Base-by-base conservation (phyloP, 2,329 filamentous ascomycete species). In the Pseudocercospora fijiensis region DNA sequence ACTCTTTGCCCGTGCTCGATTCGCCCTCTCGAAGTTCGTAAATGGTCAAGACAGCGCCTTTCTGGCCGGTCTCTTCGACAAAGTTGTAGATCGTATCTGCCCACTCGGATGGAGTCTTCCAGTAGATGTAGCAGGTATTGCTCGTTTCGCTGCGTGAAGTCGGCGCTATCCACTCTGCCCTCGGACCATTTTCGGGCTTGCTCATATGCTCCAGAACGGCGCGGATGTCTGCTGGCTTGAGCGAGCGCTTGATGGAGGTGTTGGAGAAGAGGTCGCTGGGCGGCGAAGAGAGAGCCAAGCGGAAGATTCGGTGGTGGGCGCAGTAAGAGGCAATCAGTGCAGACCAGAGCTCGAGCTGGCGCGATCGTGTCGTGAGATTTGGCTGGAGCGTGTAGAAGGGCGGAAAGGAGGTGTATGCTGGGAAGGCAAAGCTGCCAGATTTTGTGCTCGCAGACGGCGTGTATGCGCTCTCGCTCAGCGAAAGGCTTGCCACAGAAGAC, bases 1-100 rank as follows among this genome's bases (percentile, higher is more conserved):
- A 72, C 64, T 65, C 66, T 73, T 77, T 74, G 24, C 70, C 87
- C 63, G 82, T 78, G 1, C 90, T 92, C 28, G 84, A 89, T 73
- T 98, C 94, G n/a, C 94, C 91, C 77, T 97, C 88, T 1, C 87
- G 84, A 72, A 99, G 80, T 80, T 99, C 95, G 77, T 97, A 98
- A 24, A 99, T 82, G 62, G 95, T 99, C 74, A 99, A 78, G 61
- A 99, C 94, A 11, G 85, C 87, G 24, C 91, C 91, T 81, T 90
- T 94, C 82, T 97, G 93, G 3, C 87, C 95, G 65, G 92, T 96
- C 66, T 87, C 86, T 28, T 98, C 93, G 11, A 86, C 89, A 88
- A 92, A 98, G 49, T 82, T 85, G 76, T 90, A 89, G 47, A 98
- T 80, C 64, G 88, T 75, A 33, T 83, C 85, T 1, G 92, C 95